phyloP scores from a whole-genome alignment of 1,284 basidiomycete genomes.

The Puccinia polysora region DNA sequence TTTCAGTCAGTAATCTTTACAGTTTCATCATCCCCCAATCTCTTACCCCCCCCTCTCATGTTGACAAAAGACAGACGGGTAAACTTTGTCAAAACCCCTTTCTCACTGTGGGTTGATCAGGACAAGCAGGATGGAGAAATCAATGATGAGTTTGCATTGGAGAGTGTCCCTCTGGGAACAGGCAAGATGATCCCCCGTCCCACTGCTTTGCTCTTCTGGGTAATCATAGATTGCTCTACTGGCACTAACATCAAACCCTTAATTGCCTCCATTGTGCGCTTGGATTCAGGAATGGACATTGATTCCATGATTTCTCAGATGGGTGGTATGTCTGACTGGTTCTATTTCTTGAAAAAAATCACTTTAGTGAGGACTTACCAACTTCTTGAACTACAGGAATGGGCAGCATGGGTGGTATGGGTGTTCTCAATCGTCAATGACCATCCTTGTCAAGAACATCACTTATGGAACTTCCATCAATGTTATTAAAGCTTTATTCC shows the following conservation, averaged over 20 bases:
- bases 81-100: constrained; percentile 41
- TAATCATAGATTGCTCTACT: too few relatives aligned
- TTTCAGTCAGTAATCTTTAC: too few relatives aligned
- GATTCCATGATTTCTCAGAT: constrained; percentile 38
- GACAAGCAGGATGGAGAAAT: constrained; percentile 33
- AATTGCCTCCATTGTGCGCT: neutral
- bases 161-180: constrained; percentile 19
- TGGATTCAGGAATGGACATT: constrained; percentile 32
- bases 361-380: neutral
- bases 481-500: constrained; percentile 73
- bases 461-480: constrained; percentile 78
- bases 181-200: constrained; percentile 1
- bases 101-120: constrained; percentile 40
- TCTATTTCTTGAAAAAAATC: neutral
- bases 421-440: constrained; percentile 56
- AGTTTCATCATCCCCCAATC: neutral
- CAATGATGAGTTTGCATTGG: constrained; percentile 34
- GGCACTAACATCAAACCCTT: too few relatives aligned
- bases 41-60: neutral
- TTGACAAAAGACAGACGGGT: constrained; percentile 40
- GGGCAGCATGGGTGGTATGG: constrained; percentile 13
- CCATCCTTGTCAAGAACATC: constrained; percentile 92
- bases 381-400: neutral
- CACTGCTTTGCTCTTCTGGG: too few relatives aligned
- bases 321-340: constrained; percentile 19